phyloP scores from a whole-genome alignment of 345 rosid genomes.

The Corymbia maculata region DNA sequence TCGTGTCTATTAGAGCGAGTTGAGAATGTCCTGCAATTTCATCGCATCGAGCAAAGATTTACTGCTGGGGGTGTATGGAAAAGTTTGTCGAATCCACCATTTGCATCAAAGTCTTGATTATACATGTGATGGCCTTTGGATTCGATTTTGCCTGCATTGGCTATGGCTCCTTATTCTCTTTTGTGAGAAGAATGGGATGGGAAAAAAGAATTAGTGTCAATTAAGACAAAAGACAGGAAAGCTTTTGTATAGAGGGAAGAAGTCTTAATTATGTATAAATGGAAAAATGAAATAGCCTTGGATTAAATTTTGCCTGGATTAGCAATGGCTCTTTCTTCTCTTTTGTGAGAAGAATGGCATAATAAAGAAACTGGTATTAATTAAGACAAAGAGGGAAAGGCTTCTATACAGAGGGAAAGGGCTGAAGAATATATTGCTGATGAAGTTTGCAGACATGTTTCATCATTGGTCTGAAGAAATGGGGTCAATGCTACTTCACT shows the following conservation, averaged over 20 bases:
- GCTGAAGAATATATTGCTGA: not conserved
- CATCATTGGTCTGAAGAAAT: not conserved
- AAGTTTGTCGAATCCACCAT: not conserved
- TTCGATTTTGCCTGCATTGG: not conserved
- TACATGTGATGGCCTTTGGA: not conserved
- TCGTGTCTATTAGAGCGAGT: not conserved
- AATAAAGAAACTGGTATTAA: not conserved
- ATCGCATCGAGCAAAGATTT: not conserved
- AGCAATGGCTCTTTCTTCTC: not conserved
- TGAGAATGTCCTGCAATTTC: not conserved
- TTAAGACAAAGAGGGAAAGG: not conserved
- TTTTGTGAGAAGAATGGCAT: not conserved
- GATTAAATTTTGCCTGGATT: not conserved
- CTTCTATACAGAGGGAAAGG: not conserved
- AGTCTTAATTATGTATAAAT: not conserved
- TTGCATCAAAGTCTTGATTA: not conserved
- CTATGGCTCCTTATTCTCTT: not conserved
- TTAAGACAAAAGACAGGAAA: not conserved
- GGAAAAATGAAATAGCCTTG: not conserved
- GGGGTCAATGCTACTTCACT: not conserved
- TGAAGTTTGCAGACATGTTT: not conserved
- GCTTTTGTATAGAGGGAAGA: not conserved
- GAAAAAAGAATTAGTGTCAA: not conserved
- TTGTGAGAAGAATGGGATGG: not conserved
- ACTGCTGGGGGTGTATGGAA: not conserved